A percentile compares a stretch with the other conserved stretches of the same genome.
These are phyloP conservation scores for Coemansia sp. DNA, from an alignment of 192 early-diverging fungal genomes.

Conservation along the genomic window DNA sequence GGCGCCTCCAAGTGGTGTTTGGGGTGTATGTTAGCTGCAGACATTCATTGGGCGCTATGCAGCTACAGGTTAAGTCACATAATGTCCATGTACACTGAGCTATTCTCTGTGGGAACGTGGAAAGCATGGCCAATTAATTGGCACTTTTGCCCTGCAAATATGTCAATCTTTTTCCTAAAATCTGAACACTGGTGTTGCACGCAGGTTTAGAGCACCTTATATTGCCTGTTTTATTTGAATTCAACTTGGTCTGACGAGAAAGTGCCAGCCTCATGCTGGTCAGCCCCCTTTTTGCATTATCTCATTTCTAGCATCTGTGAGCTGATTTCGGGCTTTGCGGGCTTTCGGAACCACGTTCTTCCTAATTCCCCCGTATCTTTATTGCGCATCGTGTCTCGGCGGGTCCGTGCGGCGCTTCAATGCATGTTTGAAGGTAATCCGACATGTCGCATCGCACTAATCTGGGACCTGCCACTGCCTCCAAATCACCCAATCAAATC, in stretches of 20 bases:
- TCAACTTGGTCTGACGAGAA: not conserved
- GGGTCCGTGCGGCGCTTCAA: not conserved
- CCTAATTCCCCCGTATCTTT: not conserved
- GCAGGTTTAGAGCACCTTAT: not conserved
- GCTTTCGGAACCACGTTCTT: not conserved
- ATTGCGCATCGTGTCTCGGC: not conserved
- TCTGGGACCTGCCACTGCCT: too few species aligned
- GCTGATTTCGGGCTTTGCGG: not conserved
- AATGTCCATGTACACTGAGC: not conserved
- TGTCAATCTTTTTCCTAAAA: not conserved
- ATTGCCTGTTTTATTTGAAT: not conserved
- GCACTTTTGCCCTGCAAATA: not conserved
- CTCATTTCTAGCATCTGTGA: not conserved
- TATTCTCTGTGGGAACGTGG: not conserved
- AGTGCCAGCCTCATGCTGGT: not conserved
- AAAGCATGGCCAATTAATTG: not conserved
- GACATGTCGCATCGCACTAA: not conserved
- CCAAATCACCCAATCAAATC: not conserved
- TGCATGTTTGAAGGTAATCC: not conserved
- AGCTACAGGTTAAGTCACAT: not conserved
- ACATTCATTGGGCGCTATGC: not conserved
- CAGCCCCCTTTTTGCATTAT: not conserved
- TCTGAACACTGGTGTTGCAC: not conserved
- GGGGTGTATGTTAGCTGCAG: not conserved
- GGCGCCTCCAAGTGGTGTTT: not conserved